Base-by-base conservation (phyloP, 352 stramenopile species). In the Phytophthora syringae region DNA sequence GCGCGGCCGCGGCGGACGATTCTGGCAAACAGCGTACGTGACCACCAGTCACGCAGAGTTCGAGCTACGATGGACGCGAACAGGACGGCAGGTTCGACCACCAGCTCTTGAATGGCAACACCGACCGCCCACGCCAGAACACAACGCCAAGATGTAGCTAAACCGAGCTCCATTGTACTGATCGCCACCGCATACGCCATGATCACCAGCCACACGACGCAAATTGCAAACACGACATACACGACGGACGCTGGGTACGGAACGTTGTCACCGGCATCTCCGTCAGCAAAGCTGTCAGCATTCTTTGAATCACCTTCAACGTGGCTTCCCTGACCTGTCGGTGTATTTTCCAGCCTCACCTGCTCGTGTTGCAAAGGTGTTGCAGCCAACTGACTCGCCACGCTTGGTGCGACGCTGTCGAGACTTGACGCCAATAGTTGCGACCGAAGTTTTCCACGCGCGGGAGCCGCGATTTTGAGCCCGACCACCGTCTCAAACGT, bases 401-500 rank as follows among this genome's bases (percentile, higher is more conserved):
- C 74, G 13, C 68, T 74, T 7, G 77, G 80, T 5, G 74, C 37
- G 4, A 92, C 81, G 25, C 57, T 86, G 21, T 89, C 77, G 12
- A 92, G 69, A 61, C 79, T 90, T 0, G 73, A 73, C 2, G 74
- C 71, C 11, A 89, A 50, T 50, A 92, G 71, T 49, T 88, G 76
- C 7, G 83, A 88, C 7, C 86, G 70, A 30, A 92, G 77, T 52
- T 90, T 92, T 5, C 83, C 83, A 24, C 83, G 75, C 18, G 81
- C 70, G 4, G 83, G 83, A n/a, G 79, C 77, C 12, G 80, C 76
- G 48, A 92, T 90, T 64, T 90, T 89, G 34, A 92, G 76, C 3
- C 83, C 83, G 7, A 90, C 77, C 7, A 92, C 83, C 28, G 81
- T 87, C 39, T 89, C 79, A 45, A 92, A 92, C 6, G 77, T 90